These are phyloP conservation scores for Thermomyces lanuginosus DNA, from an alignment of 2,329 filamentous ascomycete genomes.

Conservation along the genomic window DNA sequence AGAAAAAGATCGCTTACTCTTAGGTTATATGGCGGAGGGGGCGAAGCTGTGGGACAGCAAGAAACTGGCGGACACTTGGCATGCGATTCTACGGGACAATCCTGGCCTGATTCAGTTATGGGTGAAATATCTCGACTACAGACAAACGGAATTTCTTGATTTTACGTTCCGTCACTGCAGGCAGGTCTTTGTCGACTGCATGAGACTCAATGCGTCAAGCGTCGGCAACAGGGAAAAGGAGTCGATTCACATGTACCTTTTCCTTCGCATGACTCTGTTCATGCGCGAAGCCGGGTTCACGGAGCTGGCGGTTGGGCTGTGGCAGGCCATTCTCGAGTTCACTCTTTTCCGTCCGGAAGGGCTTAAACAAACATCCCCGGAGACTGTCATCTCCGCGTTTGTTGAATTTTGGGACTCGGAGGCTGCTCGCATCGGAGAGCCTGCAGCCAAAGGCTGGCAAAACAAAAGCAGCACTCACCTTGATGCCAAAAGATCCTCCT, in stretches of 20 bases:
- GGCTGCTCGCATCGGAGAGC: slow-evolving; percentile 59
- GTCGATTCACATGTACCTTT: slow-evolving; percentile 46
- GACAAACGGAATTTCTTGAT: slow-evolving; percentile 47
- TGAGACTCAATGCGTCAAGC: slow-evolving; percentile 25
- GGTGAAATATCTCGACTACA: slow-evolving; percentile 55
- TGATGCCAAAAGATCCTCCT: slow-evolving; percentile 9
- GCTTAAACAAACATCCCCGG: slow-evolving; percentile 7
- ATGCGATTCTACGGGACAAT: slow-evolving; percentile 40
- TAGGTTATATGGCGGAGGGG: slow-evolving; percentile 59
- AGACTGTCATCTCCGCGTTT: slow-evolving; percentile 31
- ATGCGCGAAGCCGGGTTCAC: slow-evolving; percentile 60
- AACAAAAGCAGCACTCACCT: slow-evolving; percentile 10
- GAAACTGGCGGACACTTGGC: slow-evolving; percentile 49
- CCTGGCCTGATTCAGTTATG: slow-evolving; percentile 49
- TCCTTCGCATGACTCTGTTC: slow-evolving; percentile 59
- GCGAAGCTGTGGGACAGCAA: slow-evolving; percentile 54
- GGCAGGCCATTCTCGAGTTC: slow-evolving; percentile 68
- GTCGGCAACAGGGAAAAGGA: slow-evolving; percentile 11
- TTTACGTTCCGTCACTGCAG: slow-evolving; percentile 55
- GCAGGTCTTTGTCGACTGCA: slow-evolving; percentile 41
- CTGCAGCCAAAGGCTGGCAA: slow-evolving; percentile 52
- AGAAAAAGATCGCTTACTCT: slow-evolving; percentile 44
- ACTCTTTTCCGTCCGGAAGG: slow-evolving; percentile 42
- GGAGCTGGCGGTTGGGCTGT: slow-evolving; percentile 60
- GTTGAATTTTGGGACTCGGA: slow-evolving; percentile 79